Evolutionary conservation across 169 alveolate genomes (phyloP).

Genomic region (Plasmodium falciparum): DNA sequence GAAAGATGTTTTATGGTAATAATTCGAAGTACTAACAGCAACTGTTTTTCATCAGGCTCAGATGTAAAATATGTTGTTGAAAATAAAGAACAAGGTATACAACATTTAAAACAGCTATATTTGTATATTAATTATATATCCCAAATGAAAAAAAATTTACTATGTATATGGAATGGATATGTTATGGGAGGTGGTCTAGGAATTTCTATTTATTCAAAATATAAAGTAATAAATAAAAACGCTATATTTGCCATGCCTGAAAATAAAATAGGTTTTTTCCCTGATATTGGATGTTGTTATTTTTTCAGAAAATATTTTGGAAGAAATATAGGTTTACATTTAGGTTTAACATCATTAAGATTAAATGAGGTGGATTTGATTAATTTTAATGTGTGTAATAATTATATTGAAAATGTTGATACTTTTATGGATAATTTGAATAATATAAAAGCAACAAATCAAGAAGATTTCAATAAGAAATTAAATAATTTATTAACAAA

Average conservation of each 20-base stretch:
- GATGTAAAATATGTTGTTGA: conserved; percentile 60
- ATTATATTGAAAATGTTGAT: conserved; percentile 42
- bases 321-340: conserved; percentile 53
- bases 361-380: conserved; percentile 52
- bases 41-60: conserved; percentile 57
- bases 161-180: conserved; percentile 72
- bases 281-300: conserved; percentile 50
- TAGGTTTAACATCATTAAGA: conserved; percentile 63
- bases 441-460: conserved; percentile 17
- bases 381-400: conserved; percentile 50
- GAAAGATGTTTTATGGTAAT: conserved; percentile 51
- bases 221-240: conserved; percentile 31
- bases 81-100: conserved; percentile 63
- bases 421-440: conserved; percentile 22
- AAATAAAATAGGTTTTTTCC: conserved; percentile 72
- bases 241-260: conserved; percentile 70
- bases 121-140: conserved; percentile 54
- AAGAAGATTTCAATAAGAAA: conserved; percentile 16
- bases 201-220: conserved; percentile 59
- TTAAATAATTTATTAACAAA: background rate
- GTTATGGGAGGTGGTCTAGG: conserved; percentile 76
- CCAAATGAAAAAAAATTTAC: conserved; percentile 35
- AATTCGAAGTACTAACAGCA: conserved; percentile 30
- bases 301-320: conserved; percentile 69
- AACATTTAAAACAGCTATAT: conserved; percentile 59